Evolutionary conservation across 2,329 filamentous ascomycete genomes (phyloP).

Genomic region (Macrophomina phaseolina): DNA sequence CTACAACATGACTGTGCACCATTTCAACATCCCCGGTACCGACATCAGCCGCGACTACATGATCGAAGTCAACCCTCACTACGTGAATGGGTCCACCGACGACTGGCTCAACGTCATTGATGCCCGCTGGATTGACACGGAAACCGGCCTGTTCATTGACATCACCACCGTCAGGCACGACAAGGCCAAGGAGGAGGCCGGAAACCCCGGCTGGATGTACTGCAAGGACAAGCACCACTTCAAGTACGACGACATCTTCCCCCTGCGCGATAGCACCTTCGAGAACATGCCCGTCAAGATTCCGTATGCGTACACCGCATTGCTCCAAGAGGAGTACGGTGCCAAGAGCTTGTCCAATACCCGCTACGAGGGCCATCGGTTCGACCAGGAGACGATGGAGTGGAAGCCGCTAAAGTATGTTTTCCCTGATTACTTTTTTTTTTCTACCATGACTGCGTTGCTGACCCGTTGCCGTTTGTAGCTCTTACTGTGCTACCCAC

Average conservation of each 20-base stretch:
- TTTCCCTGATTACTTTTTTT: background rate
- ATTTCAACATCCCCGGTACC: slow-evolving; percentile 42
- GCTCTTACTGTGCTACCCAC: slow-evolving; percentile 27
- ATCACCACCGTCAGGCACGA: slow-evolving; percentile 63
- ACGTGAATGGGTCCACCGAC: slow-evolving; percentile 46
- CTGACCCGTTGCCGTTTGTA: slow-evolving; percentile 11
- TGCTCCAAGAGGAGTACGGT: slow-evolving; percentile 63
- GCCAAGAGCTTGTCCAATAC: slow-evolving; percentile 53
- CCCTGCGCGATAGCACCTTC: slow-evolving; percentile 60
- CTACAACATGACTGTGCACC: slow-evolving; percentile 67
- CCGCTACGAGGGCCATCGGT: slow-evolving; percentile 52
- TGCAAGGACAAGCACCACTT: slow-evolving; percentile 65
- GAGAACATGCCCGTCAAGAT: slow-evolving; percentile 61
- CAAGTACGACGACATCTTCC: slow-evolving; percentile 60
- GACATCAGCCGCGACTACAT: slow-evolving; percentile 51
- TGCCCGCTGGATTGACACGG: slow-evolving; percentile 65
- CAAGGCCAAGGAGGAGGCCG: slow-evolving; percentile 44
- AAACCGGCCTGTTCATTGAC: slow-evolving; percentile 66
- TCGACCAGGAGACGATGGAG: slow-evolving; percentile 40
- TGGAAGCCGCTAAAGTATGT: slow-evolving; percentile 35
- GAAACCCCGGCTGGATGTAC: slow-evolving; percentile 53
- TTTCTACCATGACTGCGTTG: background rate
- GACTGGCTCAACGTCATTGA: slow-evolving; percentile 64
- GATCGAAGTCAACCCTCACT: slow-evolving; percentile 65
- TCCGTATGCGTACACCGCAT: slow-evolving; percentile 61